These are phyloP conservation scores for Boletus rubroflammeus DNA, from an alignment of 768 basidiomycete species.

Conservation along the genomic window DNA sequence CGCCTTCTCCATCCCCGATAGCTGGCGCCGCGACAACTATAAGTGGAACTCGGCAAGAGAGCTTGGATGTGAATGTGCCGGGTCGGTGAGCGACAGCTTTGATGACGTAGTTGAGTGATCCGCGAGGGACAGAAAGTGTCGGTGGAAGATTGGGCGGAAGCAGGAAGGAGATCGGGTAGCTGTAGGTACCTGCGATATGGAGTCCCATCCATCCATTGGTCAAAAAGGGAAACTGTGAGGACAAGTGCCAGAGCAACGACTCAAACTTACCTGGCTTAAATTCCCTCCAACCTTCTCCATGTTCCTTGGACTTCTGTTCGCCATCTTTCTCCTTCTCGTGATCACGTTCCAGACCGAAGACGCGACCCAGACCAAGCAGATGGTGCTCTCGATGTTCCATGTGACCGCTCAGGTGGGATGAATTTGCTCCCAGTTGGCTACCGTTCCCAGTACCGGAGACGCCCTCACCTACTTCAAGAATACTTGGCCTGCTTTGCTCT, in stretches of 20 bases:
- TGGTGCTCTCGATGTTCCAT: constrained; percentile 14
- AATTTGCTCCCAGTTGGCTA: not conserved
- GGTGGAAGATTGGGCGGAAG: constrained; percentile 83
- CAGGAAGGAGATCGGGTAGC: constrained; percentile 90
- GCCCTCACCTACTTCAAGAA: not conserved
- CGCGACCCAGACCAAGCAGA: constrained; percentile 36
- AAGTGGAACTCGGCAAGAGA: constrained; percentile 69
- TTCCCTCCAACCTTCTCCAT: constrained; percentile 72
- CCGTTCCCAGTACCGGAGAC: not conserved
- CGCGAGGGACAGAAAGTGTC: constrained; percentile 68
- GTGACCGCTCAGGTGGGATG: not conserved
- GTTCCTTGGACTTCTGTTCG: constrained; percentile 37
- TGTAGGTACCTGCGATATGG: constrained; percentile 71
- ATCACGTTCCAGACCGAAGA: constrained; percentile 19
- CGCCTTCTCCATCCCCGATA: constrained; percentile 76
- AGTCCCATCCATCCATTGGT: not conserved
- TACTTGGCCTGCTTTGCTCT: not conserved
- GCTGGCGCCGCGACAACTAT: constrained; percentile 67
- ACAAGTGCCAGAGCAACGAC: not conserved
- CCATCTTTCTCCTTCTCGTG: constrained; percentile 10
- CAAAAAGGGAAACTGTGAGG: not conserved
- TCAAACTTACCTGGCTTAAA: constrained; percentile 72
- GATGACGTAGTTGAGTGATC: constrained; percentile 73
- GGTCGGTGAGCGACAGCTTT: constrained; percentile 84
- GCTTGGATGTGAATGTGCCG: constrained; percentile 77